Evolutionary conservation across 2,329 filamentous ascomycete genomes (phyloP).

Genomic region (Fusarium sp.): DNA sequence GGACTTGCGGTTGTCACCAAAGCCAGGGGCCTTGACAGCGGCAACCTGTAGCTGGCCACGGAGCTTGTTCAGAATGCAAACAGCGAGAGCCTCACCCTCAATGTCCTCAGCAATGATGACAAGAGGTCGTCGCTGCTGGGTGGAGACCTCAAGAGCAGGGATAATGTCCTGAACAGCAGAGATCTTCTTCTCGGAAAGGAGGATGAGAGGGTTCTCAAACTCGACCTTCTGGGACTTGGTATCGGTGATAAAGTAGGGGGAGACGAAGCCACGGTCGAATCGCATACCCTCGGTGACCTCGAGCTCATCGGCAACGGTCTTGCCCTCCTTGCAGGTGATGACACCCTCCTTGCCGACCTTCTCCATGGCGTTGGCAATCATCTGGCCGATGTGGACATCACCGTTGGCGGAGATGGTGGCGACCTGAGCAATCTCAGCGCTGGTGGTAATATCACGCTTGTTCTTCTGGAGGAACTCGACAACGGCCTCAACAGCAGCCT

Average conservation of each 20-base stretch:
- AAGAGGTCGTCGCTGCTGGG: conserved; percentile 91
- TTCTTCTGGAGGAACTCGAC: conserved; percentile 94
- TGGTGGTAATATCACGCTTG: conserved; percentile 98
- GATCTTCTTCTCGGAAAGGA: conserved; percentile 99
- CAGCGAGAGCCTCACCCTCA: conserved; percentile 96
- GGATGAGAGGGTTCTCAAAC: conserved; percentile 98
- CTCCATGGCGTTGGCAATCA: conserved; percentile 99
- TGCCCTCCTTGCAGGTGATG: conserved; percentile 99
- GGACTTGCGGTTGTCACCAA: conserved; percentile 99
- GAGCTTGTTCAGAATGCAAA: conserved; percentile 99
- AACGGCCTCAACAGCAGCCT: conserved; percentile 93
- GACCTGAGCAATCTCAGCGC: conserved; percentile 95
- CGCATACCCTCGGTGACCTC: conserved; percentile 99
- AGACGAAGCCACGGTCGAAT: conserved; percentile 98
- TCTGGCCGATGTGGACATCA: conserved; percentile 90
- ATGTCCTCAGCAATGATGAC: conserved; percentile 99
- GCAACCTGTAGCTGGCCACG: conserved; percentile 98
- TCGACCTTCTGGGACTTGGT: conserved; percentile 98
- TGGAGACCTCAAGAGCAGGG: conserved; percentile 95
- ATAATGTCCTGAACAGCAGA: conserved; percentile 99
- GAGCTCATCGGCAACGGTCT: conserved; percentile 96
- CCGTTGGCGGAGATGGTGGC: conserved; percentile 98
- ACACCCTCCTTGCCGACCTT: conserved; percentile 99
- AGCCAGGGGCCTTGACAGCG: conserved; percentile 98
- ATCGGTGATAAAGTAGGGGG: conserved; percentile 99